phyloP scores from a whole-genome alignment of 2,329 filamentous ascomycete species.

The Cytospora paraplurivora region DNA sequence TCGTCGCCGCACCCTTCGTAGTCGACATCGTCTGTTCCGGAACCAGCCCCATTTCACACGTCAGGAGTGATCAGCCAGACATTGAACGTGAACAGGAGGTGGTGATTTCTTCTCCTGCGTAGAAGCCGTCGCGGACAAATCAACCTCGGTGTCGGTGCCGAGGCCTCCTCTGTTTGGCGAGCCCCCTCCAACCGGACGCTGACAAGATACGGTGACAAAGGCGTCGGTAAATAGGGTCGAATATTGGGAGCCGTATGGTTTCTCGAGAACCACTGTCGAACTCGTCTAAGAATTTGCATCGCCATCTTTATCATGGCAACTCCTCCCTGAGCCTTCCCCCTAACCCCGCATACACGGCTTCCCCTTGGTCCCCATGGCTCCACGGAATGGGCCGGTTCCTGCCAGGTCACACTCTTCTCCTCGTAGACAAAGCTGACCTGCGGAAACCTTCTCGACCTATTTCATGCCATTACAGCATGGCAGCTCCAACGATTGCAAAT shows the following conservation, averaged over 20 bases:
- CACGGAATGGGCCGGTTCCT: background rate
- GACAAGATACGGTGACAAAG: constrained; percentile 14
- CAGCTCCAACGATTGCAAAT: constrained; percentile 21
- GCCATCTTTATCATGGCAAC: constrained; percentile 17
- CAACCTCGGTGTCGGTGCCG: background rate
- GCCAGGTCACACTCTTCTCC: too few relatives aligned
- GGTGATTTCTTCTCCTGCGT: background rate
- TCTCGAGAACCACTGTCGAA: constrained; percentile 19
- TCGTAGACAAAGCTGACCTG: too few relatives aligned
- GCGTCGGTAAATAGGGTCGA: constrained; percentile 22
- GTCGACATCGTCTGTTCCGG: constrained; percentile 9
- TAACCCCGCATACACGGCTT: background rate
- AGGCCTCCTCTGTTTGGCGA: background rate
- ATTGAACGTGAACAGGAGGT: constrained; percentile 8
- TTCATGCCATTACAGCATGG: constrained; percentile 3
- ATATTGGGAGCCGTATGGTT: constrained; percentile 22
- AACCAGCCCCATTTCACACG: background rate
- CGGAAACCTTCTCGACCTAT: background rate
- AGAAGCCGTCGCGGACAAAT: background rate
- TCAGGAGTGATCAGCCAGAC: background rate
- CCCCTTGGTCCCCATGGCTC: background rate
- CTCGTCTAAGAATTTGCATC: constrained; percentile 18
- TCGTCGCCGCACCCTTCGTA: constrained; percentile 5
- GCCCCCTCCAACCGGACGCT: constrained; percentile 4
- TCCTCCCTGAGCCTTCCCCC: constrained; percentile 4